Conservation (phyloP, 2,329 filamentous ascomycete genomes). For the Chrysoporthe cubensis region DNA sequence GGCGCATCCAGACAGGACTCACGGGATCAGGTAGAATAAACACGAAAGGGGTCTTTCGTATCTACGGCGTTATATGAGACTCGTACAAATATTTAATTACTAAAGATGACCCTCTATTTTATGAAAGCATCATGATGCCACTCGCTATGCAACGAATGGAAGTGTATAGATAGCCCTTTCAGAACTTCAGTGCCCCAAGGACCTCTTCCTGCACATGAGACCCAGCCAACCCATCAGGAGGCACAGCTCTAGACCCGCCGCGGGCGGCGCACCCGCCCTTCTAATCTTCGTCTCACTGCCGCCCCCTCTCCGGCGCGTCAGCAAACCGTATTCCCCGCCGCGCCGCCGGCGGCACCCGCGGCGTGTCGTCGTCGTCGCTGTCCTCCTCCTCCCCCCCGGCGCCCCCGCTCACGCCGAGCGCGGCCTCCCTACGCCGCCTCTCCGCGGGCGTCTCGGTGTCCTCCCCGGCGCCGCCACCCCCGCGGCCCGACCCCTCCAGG, state of each 20-base stretch:
- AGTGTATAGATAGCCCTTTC: neutral
- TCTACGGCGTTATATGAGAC: neutral
- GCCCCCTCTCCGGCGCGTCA: slow-evolving; percentile 43
- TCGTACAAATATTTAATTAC: neutral
- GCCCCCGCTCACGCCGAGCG: slow-evolving; percentile 60
- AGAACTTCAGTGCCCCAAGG: neutral
- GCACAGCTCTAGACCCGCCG: no score
- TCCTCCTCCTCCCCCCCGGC: slow-evolving; percentile 47
- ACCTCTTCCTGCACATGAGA: neutral
- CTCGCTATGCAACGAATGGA: neutral
- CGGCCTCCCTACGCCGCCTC: slow-evolving; percentile 72
- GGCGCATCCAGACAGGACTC: no score
- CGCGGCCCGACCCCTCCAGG: slow-evolving; percentile 47
- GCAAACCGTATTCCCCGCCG: slow-evolving; percentile 66
- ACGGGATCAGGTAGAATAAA: neutral
- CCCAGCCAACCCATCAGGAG: neutral
- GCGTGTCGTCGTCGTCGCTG: slow-evolving; percentile 62
- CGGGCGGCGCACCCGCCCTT: no score
- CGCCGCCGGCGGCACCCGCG: slow-evolving; percentile 53
- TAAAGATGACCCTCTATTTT: neutral
- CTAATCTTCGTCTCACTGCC: slow-evolving; percentile 22
- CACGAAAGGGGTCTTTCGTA: neutral
- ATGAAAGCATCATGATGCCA: neutral
- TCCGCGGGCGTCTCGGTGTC: slow-evolving; percentile 74
- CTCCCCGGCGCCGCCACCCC: slow-evolving; percentile 44